Evolutionary conservation across 2,329 filamentous ascomycete genomes (phyloP), one percentile per base, ranked within the genome.

Genomic region (Aspergillus udagawae): DNA sequence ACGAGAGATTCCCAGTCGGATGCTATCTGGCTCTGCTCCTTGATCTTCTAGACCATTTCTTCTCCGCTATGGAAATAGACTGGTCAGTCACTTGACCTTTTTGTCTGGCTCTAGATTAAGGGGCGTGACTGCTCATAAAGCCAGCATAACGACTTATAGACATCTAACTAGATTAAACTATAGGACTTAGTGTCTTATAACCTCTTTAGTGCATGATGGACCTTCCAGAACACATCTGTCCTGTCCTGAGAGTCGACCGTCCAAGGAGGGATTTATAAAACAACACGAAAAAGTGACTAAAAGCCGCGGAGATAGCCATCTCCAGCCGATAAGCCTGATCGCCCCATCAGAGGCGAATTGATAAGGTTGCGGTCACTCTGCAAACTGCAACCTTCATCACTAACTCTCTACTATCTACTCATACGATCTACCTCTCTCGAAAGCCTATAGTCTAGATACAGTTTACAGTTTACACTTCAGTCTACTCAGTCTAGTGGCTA

Each of bases 1-100:
- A 38, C 32, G 32, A 38, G 45, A 53, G 32, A 52, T 53, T 48
- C 55, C 53, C 8, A 54, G 51, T 48, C 61, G 59, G 58, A 56
- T 59, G 55, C 60, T 67, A 57, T 63, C 63, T 17, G 68, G 67
- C 38, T 70, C 68, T n/a, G 68, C 67, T 17, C 69, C 68, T 35
- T 68, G 56, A 63, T 55, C 27, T 51, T 23, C 7, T 27, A 44
- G 20, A 17, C 32, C 32, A 3, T 52, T n/a, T 29, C 45, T 48
- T 17, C 42, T 21, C 25, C 21, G 7, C 20, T 14, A 44, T 49
- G 4, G 28, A n/a, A 48, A 38, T 41, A 41, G 51, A 21, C 9
- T 44, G 28, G 38, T 38, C 49, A 20, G 48, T 56, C 50, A 49
- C 20, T 21, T 35, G 44, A 49, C 32, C 32, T 17, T 1, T 38